Base-by-base conservation (phyloP, 1,139 yeast species). In the Candida mesenterica region DNA sequence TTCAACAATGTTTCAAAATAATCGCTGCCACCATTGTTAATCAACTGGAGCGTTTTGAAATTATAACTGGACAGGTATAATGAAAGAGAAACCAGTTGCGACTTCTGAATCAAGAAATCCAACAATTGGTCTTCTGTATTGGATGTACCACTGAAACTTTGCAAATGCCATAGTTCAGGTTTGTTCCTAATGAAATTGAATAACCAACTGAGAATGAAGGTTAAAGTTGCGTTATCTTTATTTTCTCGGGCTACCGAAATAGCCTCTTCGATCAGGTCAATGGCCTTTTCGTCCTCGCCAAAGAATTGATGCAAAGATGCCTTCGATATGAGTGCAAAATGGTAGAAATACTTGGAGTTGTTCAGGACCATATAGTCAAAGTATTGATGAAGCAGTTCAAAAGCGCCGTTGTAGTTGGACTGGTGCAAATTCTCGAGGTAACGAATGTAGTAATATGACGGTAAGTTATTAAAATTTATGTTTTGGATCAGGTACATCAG, bases 231-330 rank as follows among this genome's bases (percentile, higher is more conserved):
- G 41, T 77, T 71, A 55, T 89, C 96, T 45, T 80, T 82, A 49
- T 85, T 82, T 50, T 89, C 96, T 47, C 97, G 66, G 0, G 96
- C 96, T 2, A 89, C 90, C 3, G 86, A 71, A 3, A 89, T 83
- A 0, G 97, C 94, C 53, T 89, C 97, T 45, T 84, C 88, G 4
- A 89, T 84, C 0, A 95, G 84, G 45, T 82, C 73, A 12, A 86
- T 59, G 0, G 96, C 95, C 44, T 86, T 87, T 18, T 72, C 75
- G 44, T 79, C 79, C 45, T 84, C 84, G 24, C 84, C 82, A 58
- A 86, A 88, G 38, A 77, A 77, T 15, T 87, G 86, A 49, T 88
- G 92, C 29, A 89, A 62, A 0, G 87, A 72, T 0, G 96, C 96
- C 34, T 86, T 63, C 9, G 89, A 81, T 13, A 89, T 70, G 28